These are phyloP conservation scores for Leucosporidium scottii DNA, from an alignment of 768 basidiomycete genomes.

Conservation along the genomic window DNA sequence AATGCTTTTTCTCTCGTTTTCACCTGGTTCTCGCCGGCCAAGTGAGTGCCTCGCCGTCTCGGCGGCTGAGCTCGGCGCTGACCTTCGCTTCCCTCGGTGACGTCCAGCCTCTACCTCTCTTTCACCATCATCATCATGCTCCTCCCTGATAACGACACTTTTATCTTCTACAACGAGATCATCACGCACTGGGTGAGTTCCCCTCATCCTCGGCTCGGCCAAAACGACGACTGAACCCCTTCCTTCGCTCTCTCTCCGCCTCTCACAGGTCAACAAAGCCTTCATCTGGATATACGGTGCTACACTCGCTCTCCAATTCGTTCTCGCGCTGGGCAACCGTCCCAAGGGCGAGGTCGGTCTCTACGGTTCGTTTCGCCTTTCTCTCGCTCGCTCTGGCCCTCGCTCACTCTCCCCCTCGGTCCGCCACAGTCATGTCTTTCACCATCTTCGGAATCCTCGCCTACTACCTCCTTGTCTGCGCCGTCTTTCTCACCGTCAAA, in stretches of 20 bases:
- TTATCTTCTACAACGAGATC: slow-evolving; percentile 56
- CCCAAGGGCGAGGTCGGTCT: slow-evolving; percentile 66
- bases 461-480: slow-evolving; percentile 70
- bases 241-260: too few species aligned
- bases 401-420: background rate
- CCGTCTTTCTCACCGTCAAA: slow-evolving; percentile 68
- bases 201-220: too few species aligned
- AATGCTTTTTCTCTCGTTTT: slow-evolving; percentile 37
- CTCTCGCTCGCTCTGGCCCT: background rate
- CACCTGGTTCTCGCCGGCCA: slow-evolving; percentile 37
- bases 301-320: slow-evolving; percentile 62
- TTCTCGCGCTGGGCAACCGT: slow-evolving; percentile 64
- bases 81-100: too few species aligned
- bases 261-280: too few species aligned
- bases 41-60: background rate
- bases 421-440: background rate
- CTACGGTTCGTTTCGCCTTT: background rate
- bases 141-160: slow-evolving; percentile 52
- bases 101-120: slow-evolving; percentile 61
- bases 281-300: background rate
- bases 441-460: background rate
- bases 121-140: slow-evolving; percentile 91
- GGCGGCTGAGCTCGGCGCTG: background rate
- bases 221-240: too few species aligned
- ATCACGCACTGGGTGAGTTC: slow-evolving; percentile 6